Conservation (phyloP, 176 grass and related monocot genomes). For the Eragrostis curvula region DNA sequence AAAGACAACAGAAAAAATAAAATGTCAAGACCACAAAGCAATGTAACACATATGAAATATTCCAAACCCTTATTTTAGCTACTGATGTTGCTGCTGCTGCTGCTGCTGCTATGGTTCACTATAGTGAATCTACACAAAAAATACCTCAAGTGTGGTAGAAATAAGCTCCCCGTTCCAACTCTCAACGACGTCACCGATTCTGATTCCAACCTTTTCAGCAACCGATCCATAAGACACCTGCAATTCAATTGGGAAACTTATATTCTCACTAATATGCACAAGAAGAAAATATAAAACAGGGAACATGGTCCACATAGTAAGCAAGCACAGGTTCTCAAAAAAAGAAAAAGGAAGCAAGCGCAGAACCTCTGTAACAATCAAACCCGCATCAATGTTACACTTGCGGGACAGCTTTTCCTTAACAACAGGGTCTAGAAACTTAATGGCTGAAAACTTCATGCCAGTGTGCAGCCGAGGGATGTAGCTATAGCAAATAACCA, state of each 20-base stretch:
- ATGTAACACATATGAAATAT: neutral
- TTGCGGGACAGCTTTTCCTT: neutral
- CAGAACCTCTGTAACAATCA: slow-evolving; percentile 25
- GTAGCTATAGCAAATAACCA: neutral
- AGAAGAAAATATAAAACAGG: neutral
- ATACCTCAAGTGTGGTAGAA: neutral
- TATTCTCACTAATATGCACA: neutral
- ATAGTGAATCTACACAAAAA: neutral
- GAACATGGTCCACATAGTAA: neutral
- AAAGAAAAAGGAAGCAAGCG: too few relatives aligned
- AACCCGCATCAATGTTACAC: neutral
- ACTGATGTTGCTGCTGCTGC: too few relatives aligned
- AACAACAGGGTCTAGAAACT: neutral
- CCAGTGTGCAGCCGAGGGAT: neutral
- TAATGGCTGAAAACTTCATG: neutral
- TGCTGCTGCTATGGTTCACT: neutral
- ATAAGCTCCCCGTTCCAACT: neutral
- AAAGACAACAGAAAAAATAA: neutral
- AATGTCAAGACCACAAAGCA: neutral
- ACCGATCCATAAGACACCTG: slow-evolving; percentile 1
- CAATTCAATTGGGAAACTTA: neutral
- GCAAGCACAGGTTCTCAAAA: neutral
- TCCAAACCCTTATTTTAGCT: too few relatives aligned
- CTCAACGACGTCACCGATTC: slow-evolving; percentile 15
- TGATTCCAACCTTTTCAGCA: slow-evolving; percentile 6